Evolutionary conservation across 208 protist species (phyloP).

Genomic region (Trypanosoma boissoni): DNA sequence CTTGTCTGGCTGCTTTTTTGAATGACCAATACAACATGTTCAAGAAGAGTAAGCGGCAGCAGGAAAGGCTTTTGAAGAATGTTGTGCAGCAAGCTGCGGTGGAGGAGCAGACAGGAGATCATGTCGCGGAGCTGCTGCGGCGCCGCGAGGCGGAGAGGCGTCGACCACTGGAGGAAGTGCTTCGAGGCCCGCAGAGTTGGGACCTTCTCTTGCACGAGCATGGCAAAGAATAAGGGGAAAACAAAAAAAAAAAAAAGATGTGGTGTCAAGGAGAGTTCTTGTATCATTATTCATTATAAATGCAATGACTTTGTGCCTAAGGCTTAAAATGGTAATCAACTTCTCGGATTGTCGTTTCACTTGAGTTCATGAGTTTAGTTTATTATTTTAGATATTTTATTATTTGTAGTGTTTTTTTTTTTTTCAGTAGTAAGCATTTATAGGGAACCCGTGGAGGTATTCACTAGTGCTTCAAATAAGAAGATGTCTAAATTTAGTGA

Average conservation of each 20-base stretch:
- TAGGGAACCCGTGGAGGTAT: too few species aligned
- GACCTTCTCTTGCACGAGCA: slow-evolving; percentile 22
- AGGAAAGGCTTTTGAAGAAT: slow-evolving; percentile 27
- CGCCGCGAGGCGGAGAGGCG: slow-evolving; percentile 41
- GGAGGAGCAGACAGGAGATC: slow-evolving; percentile 45
- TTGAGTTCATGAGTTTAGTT: too few species aligned
- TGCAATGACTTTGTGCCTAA: too few species aligned
- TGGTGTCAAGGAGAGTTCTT: neutral
- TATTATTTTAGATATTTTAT: too few species aligned
- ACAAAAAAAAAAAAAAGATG: slow-evolving; percentile 6
- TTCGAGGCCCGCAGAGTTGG: slow-evolving; percentile 36
- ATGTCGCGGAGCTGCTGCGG: slow-evolving; percentile 26
- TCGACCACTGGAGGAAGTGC: slow-evolving; percentile 39
- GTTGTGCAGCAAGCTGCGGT: slow-evolving; percentile 34
- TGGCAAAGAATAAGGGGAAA: slow-evolving; percentile 4
- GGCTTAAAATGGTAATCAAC: too few species aligned
- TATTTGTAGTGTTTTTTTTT: too few species aligned
- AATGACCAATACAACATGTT: slow-evolving; percentile 88
- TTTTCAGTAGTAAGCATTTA: too few species aligned
- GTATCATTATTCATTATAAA: too few species aligned
- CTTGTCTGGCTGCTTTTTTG: slow-evolving; percentile 74
- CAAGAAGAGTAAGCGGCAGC: slow-evolving; percentile 70
- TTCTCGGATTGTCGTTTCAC: too few species aligned
- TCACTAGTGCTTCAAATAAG: too few species aligned
- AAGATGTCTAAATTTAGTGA: slow-evolving; percentile 5